phyloP scores from a whole-genome alignment of 768 basidiomycete species.

The Kockovaella imperatae region DNA sequence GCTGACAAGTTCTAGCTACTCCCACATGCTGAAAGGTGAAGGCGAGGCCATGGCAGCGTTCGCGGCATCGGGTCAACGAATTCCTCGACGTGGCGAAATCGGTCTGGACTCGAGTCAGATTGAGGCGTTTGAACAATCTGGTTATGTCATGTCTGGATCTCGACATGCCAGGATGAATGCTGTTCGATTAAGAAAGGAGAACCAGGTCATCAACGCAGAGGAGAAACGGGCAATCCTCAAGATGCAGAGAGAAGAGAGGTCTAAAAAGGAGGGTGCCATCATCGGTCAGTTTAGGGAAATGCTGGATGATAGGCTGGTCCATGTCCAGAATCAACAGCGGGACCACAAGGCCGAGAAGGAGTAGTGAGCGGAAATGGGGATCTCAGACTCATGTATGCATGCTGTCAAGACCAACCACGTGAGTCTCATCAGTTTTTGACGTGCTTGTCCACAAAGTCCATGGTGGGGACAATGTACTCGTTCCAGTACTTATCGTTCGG shows the following conservation, averaged over 20 bases:
- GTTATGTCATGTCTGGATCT: slow-evolving; percentile 97
- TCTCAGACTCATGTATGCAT: not conserved
- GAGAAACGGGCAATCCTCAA: slow-evolving; percentile 95
- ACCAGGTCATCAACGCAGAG: slow-evolving; percentile 97
- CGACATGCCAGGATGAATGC: slow-evolving; percentile 97
- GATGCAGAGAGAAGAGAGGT: slow-evolving; percentile 86
- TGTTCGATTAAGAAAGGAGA: slow-evolving; percentile 97
- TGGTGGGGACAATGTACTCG: slow-evolving; percentile 14
- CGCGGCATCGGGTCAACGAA: slow-evolving; percentile 77
- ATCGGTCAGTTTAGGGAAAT: slow-evolving; percentile 84
- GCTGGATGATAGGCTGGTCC: slow-evolving; percentile 44
- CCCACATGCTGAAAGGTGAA: slow-evolving; percentile 87
- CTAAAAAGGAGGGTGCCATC: slow-evolving; percentile 79
- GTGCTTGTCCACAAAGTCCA: slow-evolving; percentile 18
- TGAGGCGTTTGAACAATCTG: slow-evolving; percentile 73
- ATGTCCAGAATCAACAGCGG: slow-evolving; percentile 5
- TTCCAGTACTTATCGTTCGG: slow-evolving; percentile 17
- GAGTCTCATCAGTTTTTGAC: not conserved
- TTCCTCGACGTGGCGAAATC: slow-evolving; percentile 97
- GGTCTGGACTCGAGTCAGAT: slow-evolving; percentile 84
- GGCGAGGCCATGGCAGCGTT: slow-evolving; percentile 97
- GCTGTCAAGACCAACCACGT: not conserved
- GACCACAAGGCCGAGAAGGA: not conserved
- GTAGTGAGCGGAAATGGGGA: slow-evolving; percentile 3
- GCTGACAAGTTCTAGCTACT: slow-evolving; percentile 50